phyloP scores from a whole-genome alignment of 352 stramenopile species.

The Phytophthora syringae region DNA sequence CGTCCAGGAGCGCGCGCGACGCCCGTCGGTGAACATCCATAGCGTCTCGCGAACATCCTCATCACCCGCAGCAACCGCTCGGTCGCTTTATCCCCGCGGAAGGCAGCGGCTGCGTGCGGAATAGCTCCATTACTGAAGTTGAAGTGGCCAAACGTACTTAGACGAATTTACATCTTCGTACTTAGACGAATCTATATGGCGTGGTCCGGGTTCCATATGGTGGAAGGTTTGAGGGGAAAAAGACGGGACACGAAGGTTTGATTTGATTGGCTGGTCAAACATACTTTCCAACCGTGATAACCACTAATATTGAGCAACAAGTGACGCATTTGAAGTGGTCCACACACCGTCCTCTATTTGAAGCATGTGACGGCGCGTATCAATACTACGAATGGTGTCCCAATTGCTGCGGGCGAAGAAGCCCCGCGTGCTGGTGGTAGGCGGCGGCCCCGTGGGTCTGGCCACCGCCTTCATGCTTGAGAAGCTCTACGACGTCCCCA shows the following conservation, averaged over 20 bases:
- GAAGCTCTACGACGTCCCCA: slow-evolving; percentile 70
- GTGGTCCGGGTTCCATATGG: too few relatives aligned
- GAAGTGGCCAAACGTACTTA: slow-evolving; percentile 31
- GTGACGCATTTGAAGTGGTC: slow-evolving; percentile 4
- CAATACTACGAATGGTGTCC: neutral
- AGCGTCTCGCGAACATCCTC: slow-evolving; percentile 39
- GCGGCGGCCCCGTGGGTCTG: slow-evolving; percentile 74
- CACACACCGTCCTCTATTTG: too few relatives aligned
- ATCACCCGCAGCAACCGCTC: slow-evolving; percentile 20
- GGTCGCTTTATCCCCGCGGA: neutral
- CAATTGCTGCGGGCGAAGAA: slow-evolving; percentile 17
- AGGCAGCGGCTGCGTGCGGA: slow-evolving; percentile 24
- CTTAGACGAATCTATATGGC: neutral
- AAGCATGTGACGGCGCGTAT: too few relatives aligned
- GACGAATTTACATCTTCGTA: too few relatives aligned
- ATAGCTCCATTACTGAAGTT: slow-evolving; percentile 31
- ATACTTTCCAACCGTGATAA: too few relatives aligned
- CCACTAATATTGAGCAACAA: too few relatives aligned
- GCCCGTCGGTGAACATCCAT: slow-evolving; percentile 31
- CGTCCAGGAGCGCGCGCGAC: slow-evolving; percentile 71
- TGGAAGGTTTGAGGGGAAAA: too few relatives aligned
- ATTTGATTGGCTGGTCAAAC: too few relatives aligned
- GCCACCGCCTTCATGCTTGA: slow-evolving; percentile 74
- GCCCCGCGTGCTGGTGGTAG: slow-evolving; percentile 75
- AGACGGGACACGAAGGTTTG: too few relatives aligned